phyloP scores from a whole-genome alignment of 805 yeast species.

The Starmerella bacillaris region DNA sequence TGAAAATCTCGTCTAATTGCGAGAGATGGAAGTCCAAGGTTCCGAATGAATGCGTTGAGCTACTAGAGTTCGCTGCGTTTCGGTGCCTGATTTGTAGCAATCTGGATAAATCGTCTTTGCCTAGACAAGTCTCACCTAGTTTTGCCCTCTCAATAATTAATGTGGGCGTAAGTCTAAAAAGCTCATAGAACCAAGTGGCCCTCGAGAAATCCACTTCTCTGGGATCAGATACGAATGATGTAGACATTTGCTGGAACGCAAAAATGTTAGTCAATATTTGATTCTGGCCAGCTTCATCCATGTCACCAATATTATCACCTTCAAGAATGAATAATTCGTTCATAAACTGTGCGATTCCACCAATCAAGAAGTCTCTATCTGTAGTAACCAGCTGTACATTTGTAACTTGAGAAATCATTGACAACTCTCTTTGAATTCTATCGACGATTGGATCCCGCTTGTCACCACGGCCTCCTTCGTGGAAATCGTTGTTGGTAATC shows the following conservation, averaged over 20 bases:
- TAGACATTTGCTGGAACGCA: conserved; percentile 50
- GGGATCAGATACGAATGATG: conserved; percentile 37
- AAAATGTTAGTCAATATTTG: conserved; percentile 42
- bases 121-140: conserved; percentile 12
- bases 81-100: conserved; percentile 14
- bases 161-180: conserved; percentile 14
- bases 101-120: conserved; percentile 11
- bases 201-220: conserved; percentile 36
- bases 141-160: conserved; percentile 15
- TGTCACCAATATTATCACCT: conserved; percentile 31
- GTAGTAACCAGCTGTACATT: conserved; percentile 20
- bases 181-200: conserved; percentile 38
- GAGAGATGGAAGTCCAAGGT: conserved; percentile 8
- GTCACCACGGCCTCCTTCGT: conserved; percentile 34
- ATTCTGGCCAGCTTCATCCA: conserved; percentile 43
- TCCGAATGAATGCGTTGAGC: conserved; percentile 8
- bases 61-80: conserved; percentile 5
- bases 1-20: conserved; percentile 9
- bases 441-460: conserved; percentile 42
- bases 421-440: conserved; percentile 33
- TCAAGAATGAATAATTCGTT: conserved; percentile 37
- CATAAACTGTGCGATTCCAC: conserved; percentile 36
- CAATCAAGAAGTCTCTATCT: conserved; percentile 24
- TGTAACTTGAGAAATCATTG: conserved; percentile 30
- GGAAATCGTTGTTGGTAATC: conserved; percentile 33